Percentiles rank a stretch among this genome's conserved stretches.
Conservation (phyloP, 805 yeast genomes). For the Teunomyces stri region DNA sequence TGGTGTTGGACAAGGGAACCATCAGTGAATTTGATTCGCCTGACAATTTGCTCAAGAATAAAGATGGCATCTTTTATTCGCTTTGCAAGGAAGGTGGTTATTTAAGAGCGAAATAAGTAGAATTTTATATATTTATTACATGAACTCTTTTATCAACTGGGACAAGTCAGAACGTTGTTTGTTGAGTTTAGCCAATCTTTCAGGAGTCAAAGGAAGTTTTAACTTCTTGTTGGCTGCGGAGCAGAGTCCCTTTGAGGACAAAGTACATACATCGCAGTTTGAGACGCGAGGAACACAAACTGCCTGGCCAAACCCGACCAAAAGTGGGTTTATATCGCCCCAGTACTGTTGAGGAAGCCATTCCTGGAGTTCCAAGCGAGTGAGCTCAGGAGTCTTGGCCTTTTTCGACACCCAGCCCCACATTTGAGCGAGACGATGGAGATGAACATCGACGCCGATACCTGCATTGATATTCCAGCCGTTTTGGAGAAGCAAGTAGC, state of each 20-base stretch:
- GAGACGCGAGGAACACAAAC: constrained; percentile 71
- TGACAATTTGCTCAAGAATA: constrained; percentile 40
- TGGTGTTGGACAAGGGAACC: constrained; percentile 72
- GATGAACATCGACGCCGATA: constrained; percentile 93
- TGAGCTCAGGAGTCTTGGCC: constrained; percentile 68
- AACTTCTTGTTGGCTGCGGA: constrained; percentile 51
- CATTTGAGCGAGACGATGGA: constrained; percentile 74
- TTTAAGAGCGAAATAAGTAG: constrained; percentile 8
- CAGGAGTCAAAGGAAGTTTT: constrained; percentile 21
- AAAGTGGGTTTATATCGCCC: constrained; percentile 79
- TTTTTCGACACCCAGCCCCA: constrained; percentile 69
- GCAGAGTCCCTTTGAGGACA: constrained; percentile 55
- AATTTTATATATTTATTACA: not conserved
- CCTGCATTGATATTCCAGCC: constrained; percentile 80
- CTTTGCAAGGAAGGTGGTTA: constrained; percentile 49
- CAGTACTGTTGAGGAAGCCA: constrained; percentile 77
- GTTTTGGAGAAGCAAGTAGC: constrained; percentile 70
- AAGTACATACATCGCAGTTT: constrained; percentile 69
- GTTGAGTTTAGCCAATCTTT: constrained; percentile 25
- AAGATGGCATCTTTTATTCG: constrained; percentile 47
- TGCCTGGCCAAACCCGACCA: constrained; percentile 94
- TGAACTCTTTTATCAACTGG: constrained; percentile 13
- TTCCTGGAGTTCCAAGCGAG: constrained; percentile 62
- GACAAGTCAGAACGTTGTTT: constrained; percentile 34
- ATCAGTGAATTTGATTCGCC: constrained; percentile 81